Evolutionary conservation across 2,329 filamentous ascomycete species (phyloP).

Genomic region (Ophiostoma sp.): DNA sequence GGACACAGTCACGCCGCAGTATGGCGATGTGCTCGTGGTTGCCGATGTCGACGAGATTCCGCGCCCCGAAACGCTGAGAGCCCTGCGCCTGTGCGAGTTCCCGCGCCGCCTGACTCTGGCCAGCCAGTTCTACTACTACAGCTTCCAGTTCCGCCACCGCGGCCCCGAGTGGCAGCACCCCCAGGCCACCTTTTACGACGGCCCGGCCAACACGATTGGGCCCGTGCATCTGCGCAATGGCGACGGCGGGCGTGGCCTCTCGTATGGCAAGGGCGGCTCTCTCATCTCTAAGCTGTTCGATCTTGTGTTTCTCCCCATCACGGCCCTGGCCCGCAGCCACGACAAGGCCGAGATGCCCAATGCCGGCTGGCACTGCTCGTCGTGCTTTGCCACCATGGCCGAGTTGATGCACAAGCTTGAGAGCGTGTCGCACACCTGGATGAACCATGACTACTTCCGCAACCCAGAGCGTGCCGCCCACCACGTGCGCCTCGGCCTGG

Average conservation of each 20-base stretch:
- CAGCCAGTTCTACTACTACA: conserved; percentile 53
- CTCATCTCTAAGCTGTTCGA: not conserved
- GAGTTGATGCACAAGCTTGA: conserved; percentile 53
- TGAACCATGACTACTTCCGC: conserved; percentile 47
- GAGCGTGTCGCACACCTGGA: conserved; percentile 51
- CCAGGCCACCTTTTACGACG: conserved; percentile 53
- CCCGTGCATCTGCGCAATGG: conserved; percentile 51
- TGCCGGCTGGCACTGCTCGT: conserved; percentile 58
- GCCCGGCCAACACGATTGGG: conserved; percentile 43
- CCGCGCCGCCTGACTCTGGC: conserved; percentile 49
- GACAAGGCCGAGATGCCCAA: conserved; percentile 45
- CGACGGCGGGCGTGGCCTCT: conserved; percentile 35
- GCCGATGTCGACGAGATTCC: conserved; percentile 58
- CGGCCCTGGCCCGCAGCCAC: conserved; percentile 37
- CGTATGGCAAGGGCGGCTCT: not conserved
- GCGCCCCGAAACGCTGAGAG: conserved; percentile 44
- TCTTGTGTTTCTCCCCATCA: not conserved
- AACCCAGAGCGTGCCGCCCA: conserved; percentile 46
- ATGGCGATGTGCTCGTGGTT: conserved; percentile 53
- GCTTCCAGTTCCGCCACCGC: conserved; percentile 48
- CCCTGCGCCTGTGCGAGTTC: conserved; percentile 48
- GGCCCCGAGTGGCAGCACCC: conserved; percentile 52
- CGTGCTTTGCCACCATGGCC: conserved; percentile 52
- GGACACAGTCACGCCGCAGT: conserved; percentile 34
- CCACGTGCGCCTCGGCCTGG: conserved; percentile 47